Evolutionary conservation across 1,139 yeast genomes (phyloP).

Genomic region (Hyphopichia buzzinii): DNA sequence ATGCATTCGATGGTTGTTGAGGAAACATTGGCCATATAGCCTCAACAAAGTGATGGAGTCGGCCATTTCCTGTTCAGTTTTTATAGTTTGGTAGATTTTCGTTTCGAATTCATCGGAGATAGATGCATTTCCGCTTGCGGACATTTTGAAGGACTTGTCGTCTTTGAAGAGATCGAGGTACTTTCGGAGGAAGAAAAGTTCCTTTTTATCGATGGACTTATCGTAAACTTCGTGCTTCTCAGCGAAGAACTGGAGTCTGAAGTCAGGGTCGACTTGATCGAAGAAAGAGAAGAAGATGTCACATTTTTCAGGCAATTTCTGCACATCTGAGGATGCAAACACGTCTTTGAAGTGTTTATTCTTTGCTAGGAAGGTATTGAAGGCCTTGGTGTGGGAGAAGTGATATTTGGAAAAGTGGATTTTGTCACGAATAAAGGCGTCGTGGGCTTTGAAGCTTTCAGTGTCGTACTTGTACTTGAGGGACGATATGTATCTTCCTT

Average conservation of each 20-base stretch:
- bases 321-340: not conserved
- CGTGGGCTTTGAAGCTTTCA: slow-evolving; percentile 8
- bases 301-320: slow-evolving; percentile 26
- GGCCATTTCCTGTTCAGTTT: slow-evolving; percentile 33
- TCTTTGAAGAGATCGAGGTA: slow-evolving; percentile 9
- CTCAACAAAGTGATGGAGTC: slow-evolving; percentile 34
- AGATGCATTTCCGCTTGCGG: slow-evolving; percentile 17
- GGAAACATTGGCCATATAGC: slow-evolving; percentile 37
- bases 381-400: slow-evolving; percentile 10
- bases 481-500: not conserved
- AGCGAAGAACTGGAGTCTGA: slow-evolving; percentile 18
- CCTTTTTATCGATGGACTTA: slow-evolving; percentile 27
- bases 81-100: slow-evolving; percentile 14
- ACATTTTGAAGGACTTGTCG: slow-evolving; percentile 6
- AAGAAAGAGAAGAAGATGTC: slow-evolving; percentile 25
- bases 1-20: slow-evolving; percentile 10
- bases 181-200: slow-evolving; percentile 13
- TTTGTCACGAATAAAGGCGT: slow-evolving; percentile 15
- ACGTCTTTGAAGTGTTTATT: not conserved
- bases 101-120: slow-evolving; percentile 17
- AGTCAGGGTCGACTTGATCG: slow-evolving; percentile 20
- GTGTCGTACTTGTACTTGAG: not conserved
- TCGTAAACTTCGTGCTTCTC: slow-evolving; percentile 19
- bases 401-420: slow-evolving; percentile 33
- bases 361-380: not conserved